A percentile compares a stretch with the other conserved stretches of the same genome.
Evolutionary conservation across 2,329 filamentous ascomycete species (phyloP).

Genomic region (Chalaropsis thielavioides): DNA sequence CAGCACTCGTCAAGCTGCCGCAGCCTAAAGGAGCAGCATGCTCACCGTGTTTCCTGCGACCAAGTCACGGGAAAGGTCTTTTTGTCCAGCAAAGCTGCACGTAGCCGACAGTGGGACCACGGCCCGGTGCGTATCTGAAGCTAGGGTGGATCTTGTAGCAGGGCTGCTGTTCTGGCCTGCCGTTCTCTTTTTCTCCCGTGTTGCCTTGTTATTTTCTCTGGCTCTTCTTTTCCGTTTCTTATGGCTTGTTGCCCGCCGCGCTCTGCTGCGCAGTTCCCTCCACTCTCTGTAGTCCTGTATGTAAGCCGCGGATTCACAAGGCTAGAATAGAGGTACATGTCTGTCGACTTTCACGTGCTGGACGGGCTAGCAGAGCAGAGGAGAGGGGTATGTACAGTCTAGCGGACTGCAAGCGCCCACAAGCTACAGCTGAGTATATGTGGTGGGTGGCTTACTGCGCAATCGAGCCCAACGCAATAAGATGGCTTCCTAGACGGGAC

Average conservation of each 20-base stretch:
- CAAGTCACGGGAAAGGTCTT: neutral
- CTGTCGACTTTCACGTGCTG: neutral
- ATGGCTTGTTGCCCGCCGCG: neutral
- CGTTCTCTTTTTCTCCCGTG: neutral
- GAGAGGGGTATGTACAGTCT: neutral
- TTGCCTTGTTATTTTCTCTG: neutral
- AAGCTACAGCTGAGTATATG: neutral
- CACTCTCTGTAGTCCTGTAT: neutral
- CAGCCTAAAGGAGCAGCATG: neutral
- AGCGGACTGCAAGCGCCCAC: neutral
- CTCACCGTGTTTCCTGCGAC: neutral
- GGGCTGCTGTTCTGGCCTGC: neutral
- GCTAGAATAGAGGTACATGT: neutral
- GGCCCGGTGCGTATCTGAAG: slow-evolving; percentile 2
- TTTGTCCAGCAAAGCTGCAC: neutral
- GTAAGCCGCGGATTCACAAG: neutral
- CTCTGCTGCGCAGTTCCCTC: neutral
- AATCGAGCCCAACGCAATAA: neutral
- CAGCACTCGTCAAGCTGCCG: neutral
- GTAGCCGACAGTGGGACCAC: neutral
- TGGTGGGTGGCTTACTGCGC: neutral
- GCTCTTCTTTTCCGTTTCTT: neutral
- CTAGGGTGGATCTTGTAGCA: neutral
- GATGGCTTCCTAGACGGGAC: neutral
- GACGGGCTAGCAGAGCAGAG: neutral